Conservation (phyloP, 148 eudicot genomes). For the Dianthus caryophyllus region DNA sequence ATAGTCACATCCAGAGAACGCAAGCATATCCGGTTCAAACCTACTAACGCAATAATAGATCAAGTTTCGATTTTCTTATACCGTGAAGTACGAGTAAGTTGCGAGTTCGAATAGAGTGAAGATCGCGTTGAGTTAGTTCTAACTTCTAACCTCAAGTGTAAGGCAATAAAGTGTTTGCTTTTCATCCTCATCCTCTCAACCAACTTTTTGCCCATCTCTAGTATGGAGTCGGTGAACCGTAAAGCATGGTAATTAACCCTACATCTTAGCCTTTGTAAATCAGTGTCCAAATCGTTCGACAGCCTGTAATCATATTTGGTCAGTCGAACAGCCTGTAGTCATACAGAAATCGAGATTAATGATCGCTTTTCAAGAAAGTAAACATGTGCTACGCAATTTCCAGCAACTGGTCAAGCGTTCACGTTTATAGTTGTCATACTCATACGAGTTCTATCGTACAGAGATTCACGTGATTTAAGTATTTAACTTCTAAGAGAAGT, state of each 20-base stretch:
- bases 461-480: constrained; percentile 4
- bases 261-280: constrained; percentile 79
- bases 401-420: background rate
- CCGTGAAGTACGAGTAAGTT: too few relatives aligned
- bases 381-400: background rate
- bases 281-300: constrained; percentile 49
- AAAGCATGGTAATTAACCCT: constrained; percentile 83
- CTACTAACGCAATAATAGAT: constrained; percentile 28
- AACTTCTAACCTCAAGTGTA: constrained; percentile 82
- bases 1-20: constrained; percentile 90
- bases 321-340: constrained; percentile 81
- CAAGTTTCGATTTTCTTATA: too few relatives aligned
- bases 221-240: constrained; percentile 56
- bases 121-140: background rate
- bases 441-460: background rate
- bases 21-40: constrained; percentile 95
- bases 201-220: constrained; percentile 64
- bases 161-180: constrained; percentile 58
- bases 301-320: constrained; percentile 88
- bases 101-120: background rate
- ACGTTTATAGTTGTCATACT: too few relatives aligned
- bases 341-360: constrained; percentile 2
- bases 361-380: background rate
- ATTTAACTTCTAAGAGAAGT: background rate
- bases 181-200: constrained; percentile 73